Base-by-base conservation (phyloP, 108 stramenopile species). In the Bacterosira constricta region DNA sequence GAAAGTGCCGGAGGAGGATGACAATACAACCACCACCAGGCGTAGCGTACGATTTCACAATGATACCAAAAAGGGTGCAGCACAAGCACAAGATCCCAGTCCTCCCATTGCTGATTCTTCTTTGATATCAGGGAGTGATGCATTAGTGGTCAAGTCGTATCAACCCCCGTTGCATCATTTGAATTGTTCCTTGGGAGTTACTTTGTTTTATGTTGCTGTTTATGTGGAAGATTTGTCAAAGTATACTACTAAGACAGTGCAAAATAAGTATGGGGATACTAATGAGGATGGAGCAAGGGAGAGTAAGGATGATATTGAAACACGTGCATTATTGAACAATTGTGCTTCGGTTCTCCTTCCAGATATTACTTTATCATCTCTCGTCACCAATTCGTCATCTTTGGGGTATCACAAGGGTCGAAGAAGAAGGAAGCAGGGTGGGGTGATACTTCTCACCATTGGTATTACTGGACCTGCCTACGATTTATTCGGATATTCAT, bases 381-480 rank as follows among this genome's bases (percentile, higher is more conserved):
- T 36, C 34, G 4, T 1, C 34, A 35, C n/a, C n/a, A n/a, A n/a
- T n/a, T n/a, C n/a, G n/a, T n/a, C n/a, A n/a, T n/a, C n/a, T n/a
- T n/a, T n/a, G n/a, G n/a, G n/a, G n/a, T n/a, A n/a, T n/a, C n/a
- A 42, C 18, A 23, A 7, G 6, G 25, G 37, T 10, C 13, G 38
- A 6, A 42, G 32, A 2, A 6, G 32, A 30, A 47, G 37, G 30
- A 25, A 63, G 12, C 26, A 12, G 25, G 30, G 31, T 0, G 78
- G 70, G 0, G 41, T 71, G 3, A 46, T 79, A 17, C 26, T 79
- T 3, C 64, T 79, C 10, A 71, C 78, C 3, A 64, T 79, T 1
- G 78, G 69, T 39, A 51, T 56, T 0, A 71, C 50, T 1, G 78
- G 78, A 37, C 78, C 78, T 25, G 30, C 78, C 5, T 79, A 79